phyloP scores from a whole-genome alignment of 495 filamentous ascomycete genomes.

The Xylaria curta region DNA sequence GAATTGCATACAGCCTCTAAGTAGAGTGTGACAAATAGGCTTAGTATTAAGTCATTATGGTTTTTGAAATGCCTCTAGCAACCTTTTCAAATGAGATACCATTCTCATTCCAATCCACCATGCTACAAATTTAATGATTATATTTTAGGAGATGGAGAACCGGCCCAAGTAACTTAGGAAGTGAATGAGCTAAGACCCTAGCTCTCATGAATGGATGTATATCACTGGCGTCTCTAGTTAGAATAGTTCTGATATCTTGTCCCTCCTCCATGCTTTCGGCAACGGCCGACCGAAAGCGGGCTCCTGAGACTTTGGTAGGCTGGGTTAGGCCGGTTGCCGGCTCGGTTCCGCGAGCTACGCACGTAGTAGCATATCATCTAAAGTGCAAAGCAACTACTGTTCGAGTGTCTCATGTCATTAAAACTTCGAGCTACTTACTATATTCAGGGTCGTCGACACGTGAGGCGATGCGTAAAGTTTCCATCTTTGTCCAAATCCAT shows the following conservation, averaged over 20 bases:
- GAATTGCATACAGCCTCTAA: background rate
- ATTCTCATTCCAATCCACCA: background rate
- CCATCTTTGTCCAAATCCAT: conserved; percentile 9
- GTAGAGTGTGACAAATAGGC: background rate
- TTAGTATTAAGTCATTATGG: background rate
- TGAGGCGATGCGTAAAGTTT: conserved; percentile 25
- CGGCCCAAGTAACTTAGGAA: background rate
- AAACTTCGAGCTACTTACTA: background rate
- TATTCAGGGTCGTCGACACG: conserved; percentile 25
- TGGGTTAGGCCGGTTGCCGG: conserved; percentile 30
- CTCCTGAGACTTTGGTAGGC: conserved; percentile 26
- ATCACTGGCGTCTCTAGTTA: background rate
- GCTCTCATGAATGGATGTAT: background rate
- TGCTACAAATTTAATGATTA: background rate
- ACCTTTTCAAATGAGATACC: background rate
- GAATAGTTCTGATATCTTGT: background rate
- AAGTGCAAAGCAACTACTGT: conserved; percentile 40
- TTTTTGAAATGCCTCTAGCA: background rate
- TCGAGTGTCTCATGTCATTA: conserved; percentile 35
- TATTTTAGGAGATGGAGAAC: background rate
- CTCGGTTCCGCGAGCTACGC: conserved; percentile 40
- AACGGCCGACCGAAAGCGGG: conserved; percentile 34
- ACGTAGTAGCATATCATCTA: conserved; percentile 39
- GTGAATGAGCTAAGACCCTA: background rate
- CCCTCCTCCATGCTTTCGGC: conserved; percentile 32